A percentile compares a stretch with the other conserved stretches of the same genome.
phyloP scores from a whole-genome alignment of 306 rosid species.

The Cajanus cajan region DNA sequence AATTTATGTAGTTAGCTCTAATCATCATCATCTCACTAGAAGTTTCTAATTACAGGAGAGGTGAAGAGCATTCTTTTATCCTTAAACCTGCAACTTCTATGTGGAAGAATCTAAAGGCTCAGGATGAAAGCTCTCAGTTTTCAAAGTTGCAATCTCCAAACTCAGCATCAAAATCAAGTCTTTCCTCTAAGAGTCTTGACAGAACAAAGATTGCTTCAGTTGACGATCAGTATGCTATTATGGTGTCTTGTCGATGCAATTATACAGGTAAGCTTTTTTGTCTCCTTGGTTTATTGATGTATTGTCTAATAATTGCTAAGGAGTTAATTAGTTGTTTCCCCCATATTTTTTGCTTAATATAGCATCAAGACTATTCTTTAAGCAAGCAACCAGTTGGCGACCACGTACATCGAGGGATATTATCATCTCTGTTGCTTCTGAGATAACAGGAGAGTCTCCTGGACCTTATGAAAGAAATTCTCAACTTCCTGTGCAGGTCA shows the following conservation, averaged over 20 bases:
- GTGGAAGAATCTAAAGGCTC: conserved; percentile 69
- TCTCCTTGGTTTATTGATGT: conserved; percentile 17
- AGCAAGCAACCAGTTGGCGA: conserved; percentile 85
- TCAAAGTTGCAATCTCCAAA: conserved; percentile 50
- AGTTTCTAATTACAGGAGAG: conserved; percentile 71
- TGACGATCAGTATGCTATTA: conserved; percentile 78
- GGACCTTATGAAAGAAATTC: conserved; percentile 57
- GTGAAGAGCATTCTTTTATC: conserved; percentile 95
- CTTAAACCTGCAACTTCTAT: conserved; percentile 78
- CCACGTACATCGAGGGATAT: conserved; percentile 88
- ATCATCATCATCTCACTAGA: conserved; percentile 33
- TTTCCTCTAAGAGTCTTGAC: conserved; percentile 46
- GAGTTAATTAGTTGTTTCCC: conserved; percentile 14
- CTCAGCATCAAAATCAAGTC: conserved; percentile 46
- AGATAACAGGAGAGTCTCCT: conserved; percentile 66
- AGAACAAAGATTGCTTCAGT: conserved; percentile 42
- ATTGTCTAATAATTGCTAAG: conserved; percentile 24
- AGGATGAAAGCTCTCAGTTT: conserved; percentile 54
- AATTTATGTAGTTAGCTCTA: conserved; percentile 6
- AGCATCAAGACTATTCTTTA: conserved; percentile 90
- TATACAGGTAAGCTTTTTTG: conserved; percentile 54
- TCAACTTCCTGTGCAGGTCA: conserved; percentile 93
- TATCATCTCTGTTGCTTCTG: conserved; percentile 88
- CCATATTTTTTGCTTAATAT: conserved; percentile 25
- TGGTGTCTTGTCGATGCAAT: conserved; percentile 97